These are phyloP conservation scores for Mucor racemosus DNA, from an alignment of 371 early-diverging fungal genomes.

Conservation along the genomic window DNA sequence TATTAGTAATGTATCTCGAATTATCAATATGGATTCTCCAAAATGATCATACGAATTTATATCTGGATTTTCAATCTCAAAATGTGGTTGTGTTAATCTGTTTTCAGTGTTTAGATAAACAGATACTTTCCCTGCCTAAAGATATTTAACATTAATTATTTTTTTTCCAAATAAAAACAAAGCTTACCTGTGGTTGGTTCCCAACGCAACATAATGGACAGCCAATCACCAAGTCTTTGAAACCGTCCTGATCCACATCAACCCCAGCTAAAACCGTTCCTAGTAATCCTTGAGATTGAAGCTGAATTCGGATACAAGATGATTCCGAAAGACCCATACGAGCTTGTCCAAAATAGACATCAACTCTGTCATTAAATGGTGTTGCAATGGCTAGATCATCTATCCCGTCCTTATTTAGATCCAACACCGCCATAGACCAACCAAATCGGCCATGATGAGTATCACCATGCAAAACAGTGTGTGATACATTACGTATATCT, in stretches of 20 bases:
- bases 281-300: constrained; percentile 42
- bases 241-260: constrained; percentile 74
- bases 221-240: constrained; percentile 70
- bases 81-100: constrained; percentile 12
- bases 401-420: constrained; percentile 85
- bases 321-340: constrained; percentile 44
- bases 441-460: constrained; percentile 72
- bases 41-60: constrained; percentile 40
- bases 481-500: constrained; percentile 44
- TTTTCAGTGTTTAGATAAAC: constrained; percentile 10
- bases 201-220: constrained; percentile 60
- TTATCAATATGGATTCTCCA: constrained; percentile 29
- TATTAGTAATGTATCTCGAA: constrained; percentile 25
- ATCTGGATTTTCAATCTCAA: constrained; percentile 26
- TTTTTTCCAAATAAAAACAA: neutral
- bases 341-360: constrained; percentile 71
- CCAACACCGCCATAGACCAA: constrained; percentile 72
- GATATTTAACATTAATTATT: neutral
- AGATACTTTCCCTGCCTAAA: constrained; percentile 4
- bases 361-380: constrained; percentile 65
- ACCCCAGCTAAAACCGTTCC: constrained; percentile 61
- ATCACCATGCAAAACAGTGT: constrained; percentile 34
- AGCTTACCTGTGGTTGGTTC: constrained; percentile 38
- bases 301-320: constrained; percentile 50
- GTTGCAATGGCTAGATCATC: constrained; percentile 86